Evolutionary conservation across 768 basidiomycete genomes (phyloP), one percentile per base, ranked within the genome.

Genomic region (Lentinula sp.): DNA sequence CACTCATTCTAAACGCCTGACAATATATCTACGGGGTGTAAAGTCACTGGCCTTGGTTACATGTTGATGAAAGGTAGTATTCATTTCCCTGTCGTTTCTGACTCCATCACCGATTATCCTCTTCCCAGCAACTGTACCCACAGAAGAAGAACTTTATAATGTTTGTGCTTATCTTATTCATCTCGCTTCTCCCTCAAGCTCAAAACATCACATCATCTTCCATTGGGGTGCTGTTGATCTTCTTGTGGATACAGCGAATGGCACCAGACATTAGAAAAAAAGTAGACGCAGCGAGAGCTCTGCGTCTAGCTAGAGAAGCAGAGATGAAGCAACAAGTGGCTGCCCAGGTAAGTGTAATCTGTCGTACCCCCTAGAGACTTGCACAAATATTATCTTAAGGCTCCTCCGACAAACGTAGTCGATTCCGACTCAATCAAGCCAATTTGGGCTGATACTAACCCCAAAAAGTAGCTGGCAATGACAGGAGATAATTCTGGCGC

Each of bases 221-320:
- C 28, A 28, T 28, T 28, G 28, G 28, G 28, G 28, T 28, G 2
- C 28, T 28, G 28, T 28, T 28, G 15, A 9, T 4, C n/a, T 7
- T 42, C 5, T 39, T 15, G 11, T 57, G 6, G 23, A 21, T 13
- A 13, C 7, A 88, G 86, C 74, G 78, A 69, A 77, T 89, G 78
- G 78, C 87, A 21, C 87, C 87, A 63, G 85, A 86, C 73, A 70
- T 88, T 63, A 80, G 78, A 65, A 79, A 82, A 51, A 83, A 82
- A 65, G 87, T 88, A 16, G 87, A 89, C 65, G 81, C 80, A 2
- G 76, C 78, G 60, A 80, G 84, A 39, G 78, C 79, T 15, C 72
- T 79, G 7, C 78, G 87, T 34, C 65, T 79, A 10, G 78, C 80
- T 3, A 75, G 79, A 68, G 87, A 87, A 73, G 75, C 75, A 52